phyloP scores from a whole-genome alignment of 257 asterid species.

The Solanum etuberosum region DNA sequence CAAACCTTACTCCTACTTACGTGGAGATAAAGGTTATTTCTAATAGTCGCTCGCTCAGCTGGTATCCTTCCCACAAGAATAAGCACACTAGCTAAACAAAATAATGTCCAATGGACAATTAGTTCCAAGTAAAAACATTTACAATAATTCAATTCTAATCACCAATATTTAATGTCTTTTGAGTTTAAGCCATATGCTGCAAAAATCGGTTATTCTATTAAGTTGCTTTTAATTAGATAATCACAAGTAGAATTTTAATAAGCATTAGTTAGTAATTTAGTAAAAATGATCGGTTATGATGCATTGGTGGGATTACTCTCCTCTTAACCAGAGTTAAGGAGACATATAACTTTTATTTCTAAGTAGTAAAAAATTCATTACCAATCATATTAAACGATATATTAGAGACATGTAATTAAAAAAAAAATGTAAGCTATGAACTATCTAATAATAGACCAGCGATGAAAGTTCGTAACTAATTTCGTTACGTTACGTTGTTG shows the following conservation, averaged over 20 bases:
- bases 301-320: too few relatives aligned
- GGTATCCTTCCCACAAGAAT: neutral
- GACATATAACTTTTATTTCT: neutral
- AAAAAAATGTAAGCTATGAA: rapidly evolving
- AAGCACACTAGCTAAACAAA: neutral
- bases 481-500: neutral
- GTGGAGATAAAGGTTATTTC: too few relatives aligned
- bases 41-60: too few relatives aligned
- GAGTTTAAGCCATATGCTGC: neutral
- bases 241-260: neutral
- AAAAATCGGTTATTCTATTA: too few relatives aligned
- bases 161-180: neutral
- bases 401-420: neutral
- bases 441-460: neutral
- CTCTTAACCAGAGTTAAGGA: too few relatives aligned
- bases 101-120: neutral
- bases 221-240: neutral
- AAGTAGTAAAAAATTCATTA: neutral
- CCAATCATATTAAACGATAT: neutral
- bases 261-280: too few relatives aligned
- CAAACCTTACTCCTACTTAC: too few relatives aligned
- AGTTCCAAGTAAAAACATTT: neutral
- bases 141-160: neutral
- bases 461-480: neutral
- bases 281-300: too few relatives aligned